Evolutionary conservation across 1,284 basidiomycete species (phyloP), one percentile per base, ranked within the genome.

Genomic region (Neotropicomus parvogracilis): DNA sequence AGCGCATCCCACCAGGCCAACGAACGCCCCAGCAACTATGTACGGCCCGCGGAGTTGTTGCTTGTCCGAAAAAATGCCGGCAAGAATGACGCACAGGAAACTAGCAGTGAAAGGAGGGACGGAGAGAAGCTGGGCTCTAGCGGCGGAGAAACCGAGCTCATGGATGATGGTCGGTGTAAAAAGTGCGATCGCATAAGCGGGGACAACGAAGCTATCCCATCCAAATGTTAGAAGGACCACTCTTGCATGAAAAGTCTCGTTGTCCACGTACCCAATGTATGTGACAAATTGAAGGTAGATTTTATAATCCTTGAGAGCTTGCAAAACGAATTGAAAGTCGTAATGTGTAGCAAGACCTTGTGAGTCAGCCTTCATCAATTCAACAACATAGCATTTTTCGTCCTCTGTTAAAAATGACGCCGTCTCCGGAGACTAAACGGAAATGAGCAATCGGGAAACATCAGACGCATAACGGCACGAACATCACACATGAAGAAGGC

Each of bases 141-240:
- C 70, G 27, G 78, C 74, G 6, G 73, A 69, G 66, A 72, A 84
- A 10, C 80, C 79, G 7, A 81, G 67, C 36, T 72, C 64, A 17
- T 68, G 63, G 41, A 81, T 73, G 53, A 81, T 79, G 1, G 74
- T 78, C 0, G 78, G 80, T 0, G 69, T 67, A 55, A 83, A 83
- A 21, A 83, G 68, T 6, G 79, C 71, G 49, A 81, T 72, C 13
- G 75, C 74, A 55, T 80, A 81, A 26, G 75, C 66, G 4, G 81
- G 72, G 43, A 76, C 65, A 42, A 76, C 62, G 31, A 75, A 48
- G 19, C 75, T 68, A 41, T 14, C 13, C 6, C 26, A 28, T 10
- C 12, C 46, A 43, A 54, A 41, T 47, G 10, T 51, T 33, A 43
- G 38, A 19, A 40, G 10, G n/a, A 32, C 8, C 6, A 3, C 13